Evolutionary conservation across 176 grass and related monocot genomes (phyloP).

Genomic region (Juncus inflexus): DNA sequence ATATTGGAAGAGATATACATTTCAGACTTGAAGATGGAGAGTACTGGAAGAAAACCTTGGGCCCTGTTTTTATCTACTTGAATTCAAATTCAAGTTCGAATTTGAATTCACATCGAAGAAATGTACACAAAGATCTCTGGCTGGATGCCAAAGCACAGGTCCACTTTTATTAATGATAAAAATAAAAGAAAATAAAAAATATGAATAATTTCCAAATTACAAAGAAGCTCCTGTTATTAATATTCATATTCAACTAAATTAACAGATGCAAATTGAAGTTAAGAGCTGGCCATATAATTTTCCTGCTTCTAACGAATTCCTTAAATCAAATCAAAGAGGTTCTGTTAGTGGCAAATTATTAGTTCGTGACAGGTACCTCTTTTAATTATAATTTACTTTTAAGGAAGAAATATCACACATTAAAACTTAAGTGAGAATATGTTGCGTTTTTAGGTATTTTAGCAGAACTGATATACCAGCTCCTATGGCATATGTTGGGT

Average conservation of each 20-base stretch:
- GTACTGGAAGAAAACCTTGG: conserved; percentile 76
- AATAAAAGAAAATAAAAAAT: background rate
- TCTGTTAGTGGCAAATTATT: conserved; percentile 34
- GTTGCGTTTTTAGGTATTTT: conserved; percentile 12
- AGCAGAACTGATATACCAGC: background rate
- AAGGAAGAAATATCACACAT: too few relatives aligned
- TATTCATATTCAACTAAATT: conserved; percentile 10
- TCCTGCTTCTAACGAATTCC: conserved; percentile 49
- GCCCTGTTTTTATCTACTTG: conserved; percentile 79
- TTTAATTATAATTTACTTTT: background rate
- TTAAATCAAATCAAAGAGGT: conserved; percentile 42
- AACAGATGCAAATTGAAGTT: conserved; percentile 35
- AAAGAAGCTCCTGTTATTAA: background rate
- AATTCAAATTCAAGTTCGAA: conserved; percentile 38
- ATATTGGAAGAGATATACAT: conserved; percentile 45
- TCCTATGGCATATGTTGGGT: conserved; percentile 33
- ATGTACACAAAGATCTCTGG: conserved; percentile 37
- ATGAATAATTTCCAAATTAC: too few relatives aligned
- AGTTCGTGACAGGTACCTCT: conserved; percentile 38
- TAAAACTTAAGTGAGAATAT: background rate
- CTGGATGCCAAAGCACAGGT: conserved; percentile 68
- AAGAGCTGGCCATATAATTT: conserved; percentile 71
- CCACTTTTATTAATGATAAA: background rate
- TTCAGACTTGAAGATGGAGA: conserved; percentile 44
- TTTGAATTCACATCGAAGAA: background rate